A percentile compares a stretch with the other conserved stretches of the same genome.
phyloP scores from a whole-genome alignment of 805 yeast genomes.

The Ogataea parapolymorpha region DNA sequence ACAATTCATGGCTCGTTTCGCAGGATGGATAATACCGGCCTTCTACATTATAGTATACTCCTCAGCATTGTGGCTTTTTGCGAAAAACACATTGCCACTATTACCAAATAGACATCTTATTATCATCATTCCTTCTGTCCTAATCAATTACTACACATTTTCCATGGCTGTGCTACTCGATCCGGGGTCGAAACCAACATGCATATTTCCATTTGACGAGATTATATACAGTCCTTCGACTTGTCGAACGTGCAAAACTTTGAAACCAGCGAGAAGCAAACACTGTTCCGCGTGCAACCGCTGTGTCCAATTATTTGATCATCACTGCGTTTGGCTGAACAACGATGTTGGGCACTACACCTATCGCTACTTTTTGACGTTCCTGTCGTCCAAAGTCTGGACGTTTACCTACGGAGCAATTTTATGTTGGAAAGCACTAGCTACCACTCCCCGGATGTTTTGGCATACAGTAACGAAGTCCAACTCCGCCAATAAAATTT shows the following conservation, averaged over 20 bases:
- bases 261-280: conserved; percentile 72
- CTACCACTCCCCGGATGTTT: conserved; percentile 1
- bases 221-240: conserved; percentile 38
- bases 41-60: conserved; percentile 39
- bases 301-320: conserved; percentile 65
- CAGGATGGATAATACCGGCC: conserved; percentile 44
- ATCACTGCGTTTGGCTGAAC: conserved; percentile 54
- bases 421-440: conserved; percentile 32
- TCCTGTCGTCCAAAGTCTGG: conserved; percentile 33
- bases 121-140: conserved; percentile 34
- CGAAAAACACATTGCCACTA: conserved; percentile 16
- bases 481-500: conserved; percentile 33
- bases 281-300: conserved; percentile 70
- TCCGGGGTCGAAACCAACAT: conserved; percentile 38
- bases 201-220: conserved; percentile 30
- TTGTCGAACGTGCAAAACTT: conserved; percentile 53
- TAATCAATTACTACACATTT: conserved; percentile 35
- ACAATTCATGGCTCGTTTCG: conserved; percentile 7
- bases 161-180: conserved; percentile 37
- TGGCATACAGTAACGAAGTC: conserved; percentile 27
- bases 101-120: conserved; percentile 14
- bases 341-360: conserved; percentile 54
- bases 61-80: conserved; percentile 25
- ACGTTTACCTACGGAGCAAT: conserved; percentile 42
- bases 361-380: conserved; percentile 45